Conservation (phyloP, 2,329 filamentous ascomycete genomes). For the Fusarium scirpi region DNA sequence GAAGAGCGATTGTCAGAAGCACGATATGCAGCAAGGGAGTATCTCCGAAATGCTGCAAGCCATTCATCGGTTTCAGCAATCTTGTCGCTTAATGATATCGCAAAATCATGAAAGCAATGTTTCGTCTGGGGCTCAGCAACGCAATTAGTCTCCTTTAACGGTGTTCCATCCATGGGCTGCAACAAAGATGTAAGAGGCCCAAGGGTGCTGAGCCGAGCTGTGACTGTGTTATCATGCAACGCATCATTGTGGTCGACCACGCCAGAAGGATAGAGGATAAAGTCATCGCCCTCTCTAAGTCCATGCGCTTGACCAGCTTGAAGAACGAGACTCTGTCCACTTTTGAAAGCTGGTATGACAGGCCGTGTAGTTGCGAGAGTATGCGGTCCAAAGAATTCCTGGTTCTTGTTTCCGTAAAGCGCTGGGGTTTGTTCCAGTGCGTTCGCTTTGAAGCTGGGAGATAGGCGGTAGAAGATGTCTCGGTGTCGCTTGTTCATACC, state of each 20-base stretch:
- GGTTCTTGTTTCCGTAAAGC: constrained; percentile 27
- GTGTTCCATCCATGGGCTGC: accelerated
- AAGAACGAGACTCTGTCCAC: neutral
- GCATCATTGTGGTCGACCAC: neutral
- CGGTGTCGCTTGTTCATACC: constrained; percentile 4
- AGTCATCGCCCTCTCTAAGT: constrained; percentile 11
- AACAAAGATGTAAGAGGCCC: neutral
- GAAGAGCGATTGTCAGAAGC: neutral
- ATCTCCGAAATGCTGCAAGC: neutral
- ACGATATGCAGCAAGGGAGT: neutral
- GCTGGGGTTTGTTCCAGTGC: constrained; percentile 1
- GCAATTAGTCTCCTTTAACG: neutral
- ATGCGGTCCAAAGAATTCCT: constrained; percentile 18
- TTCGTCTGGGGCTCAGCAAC: constrained; percentile 3
- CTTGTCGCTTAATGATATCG: neutral
- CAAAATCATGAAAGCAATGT: neutral
- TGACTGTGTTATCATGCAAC: neutral
- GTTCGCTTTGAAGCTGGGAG: neutral
- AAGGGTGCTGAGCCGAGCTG: neutral
- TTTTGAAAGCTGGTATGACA: neutral
- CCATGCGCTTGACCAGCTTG: constrained; percentile 25
- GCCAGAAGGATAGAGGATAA: constrained; percentile 1
- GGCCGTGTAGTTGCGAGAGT: neutral
- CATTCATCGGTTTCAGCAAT: neutral
- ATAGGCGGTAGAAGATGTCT: constrained; percentile 4